Evolutionary conservation across 805 yeast genomes (phyloP), one percentile per base, ranked within the genome.

Genomic region (Candida nitratophila): DNA sequence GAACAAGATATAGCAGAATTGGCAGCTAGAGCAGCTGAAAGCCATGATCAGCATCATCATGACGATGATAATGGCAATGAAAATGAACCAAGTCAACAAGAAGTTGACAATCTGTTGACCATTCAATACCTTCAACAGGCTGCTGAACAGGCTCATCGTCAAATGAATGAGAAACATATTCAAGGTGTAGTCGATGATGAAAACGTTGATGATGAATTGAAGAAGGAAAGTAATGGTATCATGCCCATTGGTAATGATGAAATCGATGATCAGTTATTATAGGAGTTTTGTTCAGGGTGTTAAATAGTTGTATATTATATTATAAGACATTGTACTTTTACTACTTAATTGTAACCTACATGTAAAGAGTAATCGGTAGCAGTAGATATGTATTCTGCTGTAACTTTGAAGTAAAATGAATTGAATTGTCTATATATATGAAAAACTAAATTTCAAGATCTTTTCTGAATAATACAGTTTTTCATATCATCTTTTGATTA

Each of bases 1-100:
- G 48, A 55, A 9, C 50, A 47, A 40, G 55, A 52, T 37, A 52
- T 54, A 30, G 58, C 52, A 21, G 56, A 51, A 44, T 46, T 54
- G 24, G 58, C 58, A 3, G 50, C 54, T 17, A 42, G 58, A 19
- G 58, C 56, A 3, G 56, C 56, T 19, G 52, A 49, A 43, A 44
- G 45, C 40, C 54, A 52, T 20, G n/a, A 17, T 10, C 27, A 24
- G 10, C 27, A 24, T 27, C 26, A 30, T 19, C 15, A 26, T 17
- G 26, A 29, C 17, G 12, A 20, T 29, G 26, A 39, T 4, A 24
- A 27, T 14, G 36, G 20, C 19, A 34, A 35, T 19, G 27, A 36
- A 16, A 17, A 35, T 35, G 27, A 35, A 51, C 37, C 48, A 48
- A 40, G 53, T 50, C 41, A 51, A 47, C 35, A 51, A 49, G 37